Base-by-base conservation (phyloP, 495 filamentous ascomycete species). In the Chaetomium fimeti region DNA sequence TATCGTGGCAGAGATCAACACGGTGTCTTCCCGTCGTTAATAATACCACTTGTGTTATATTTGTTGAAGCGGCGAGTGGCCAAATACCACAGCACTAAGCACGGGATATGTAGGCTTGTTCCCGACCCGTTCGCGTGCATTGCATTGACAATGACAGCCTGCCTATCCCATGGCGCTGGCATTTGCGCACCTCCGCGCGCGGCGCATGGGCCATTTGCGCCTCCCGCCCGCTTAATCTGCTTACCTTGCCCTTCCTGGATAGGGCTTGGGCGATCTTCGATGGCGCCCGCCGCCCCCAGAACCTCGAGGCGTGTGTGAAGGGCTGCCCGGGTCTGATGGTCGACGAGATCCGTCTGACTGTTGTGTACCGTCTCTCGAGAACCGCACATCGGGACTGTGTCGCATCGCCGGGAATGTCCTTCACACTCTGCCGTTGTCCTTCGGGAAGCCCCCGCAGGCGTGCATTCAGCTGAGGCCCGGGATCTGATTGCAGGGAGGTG, bases 211-310 rank as follows among this genome's bases (percentile, higher is more conserved):
- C 60, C 62, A 32, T 54, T 61, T 68, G 65, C 68, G 68, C 66
- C 68, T 71, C 63, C 68, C 65, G 65, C 57, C 57, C 64, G 63
- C 66, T 64, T 70, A 54, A 53, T 61, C n/a, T 55, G 25, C 38
- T 32, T 28, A 5, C 36, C 62, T 61, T 51, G 43, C 7, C 32
- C 24, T 16, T n/a, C 61, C 65, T 59, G 43, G 49, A 56, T 47
- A 52, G 54, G 18, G 18, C 24, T 20, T 59, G 61, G 60, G 52
- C 61, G 57, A 64, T 69, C 64, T 24, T 54, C 66, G n/a, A 63
- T 66, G 67, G 64, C 60, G 38, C 24, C 15, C 45, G 60, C 59
- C 58, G 38, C 38, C 52, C 45, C 47, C 38, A 48, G 54, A 60
- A 43, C 47, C 53, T 62, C 11, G 36, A 54, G 22, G 45, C 20